Evolutionary conservation across 306 rosid species (phyloP), one percentile per base, ranked within the genome.

Genomic region (Cucurbita argyrosperma): DNA sequence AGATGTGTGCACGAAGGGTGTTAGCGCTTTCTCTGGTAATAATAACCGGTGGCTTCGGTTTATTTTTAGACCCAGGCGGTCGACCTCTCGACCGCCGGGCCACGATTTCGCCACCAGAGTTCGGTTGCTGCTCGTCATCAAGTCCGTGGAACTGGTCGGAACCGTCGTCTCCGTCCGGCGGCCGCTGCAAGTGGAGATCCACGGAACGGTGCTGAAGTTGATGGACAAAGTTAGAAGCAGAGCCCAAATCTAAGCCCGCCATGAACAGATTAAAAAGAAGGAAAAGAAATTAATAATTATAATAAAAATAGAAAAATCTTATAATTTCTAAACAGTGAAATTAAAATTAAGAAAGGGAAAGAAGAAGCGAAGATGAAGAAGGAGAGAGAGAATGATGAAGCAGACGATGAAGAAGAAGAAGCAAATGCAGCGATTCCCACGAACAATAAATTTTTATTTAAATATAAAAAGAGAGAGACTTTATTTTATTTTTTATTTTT

Each of bases 211-310:
- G 82, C 26, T 84, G 85, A n/a, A 88, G 88, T 69, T 90, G 94
- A 58, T 88, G 87, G 70, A 86, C 86, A 80, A 93, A 90, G 87
- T 85, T 94, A 76, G 98, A 90, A 77, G 96, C 90, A 82, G 96
- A 90, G 75, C 97, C 90, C 84, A 93, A 85, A 88, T 90, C 96
- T 86, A 93, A 83, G 84, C 97, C 96, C 85, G 96, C 96, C 98
- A 93, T 93, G 85, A 66, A 87, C 78, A 50, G 63, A 65, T 82
- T 82, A 30, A 70, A 82, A 53, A 56, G 79, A 80, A 83, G 82
- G 75, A 55, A 78, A 80, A 74, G 79, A 81, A 83, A 79, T 74
- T 71, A 81, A 53, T 49, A 52, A 58, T 64, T 70, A 57, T 59
- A 74, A 57, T 80, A 82, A 79, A 75, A 76, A 15, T 59, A 49